Evolutionary conservation across 352 stramenopile species (phyloP).

Genomic region (Phytopythium ostracodes): DNA sequence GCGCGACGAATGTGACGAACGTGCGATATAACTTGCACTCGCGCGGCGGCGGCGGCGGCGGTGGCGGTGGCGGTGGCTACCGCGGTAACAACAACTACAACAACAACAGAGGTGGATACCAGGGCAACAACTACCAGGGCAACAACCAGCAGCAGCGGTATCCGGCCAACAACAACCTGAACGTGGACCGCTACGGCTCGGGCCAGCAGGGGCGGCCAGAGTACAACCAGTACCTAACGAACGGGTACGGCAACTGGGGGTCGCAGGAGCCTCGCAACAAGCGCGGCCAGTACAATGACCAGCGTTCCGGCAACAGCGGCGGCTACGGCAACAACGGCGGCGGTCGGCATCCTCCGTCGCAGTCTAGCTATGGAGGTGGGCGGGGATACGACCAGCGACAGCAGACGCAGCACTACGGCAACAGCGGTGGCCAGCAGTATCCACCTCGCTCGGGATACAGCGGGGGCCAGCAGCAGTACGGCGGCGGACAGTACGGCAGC

Average conservation of each 20-base stretch:
- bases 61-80: conserved; percentile 25
- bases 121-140: conserved; percentile 23
- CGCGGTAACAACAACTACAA: conserved; percentile 23
- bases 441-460: conserved; percentile 1
- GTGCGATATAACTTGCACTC: conserved; percentile 50
- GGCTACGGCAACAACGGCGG: conserved; percentile 24
- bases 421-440: conserved; percentile 7
- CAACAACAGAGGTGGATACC: conserved; percentile 23
- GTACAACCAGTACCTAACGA: conserved; percentile 78
- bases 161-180: conserved; percentile 58
- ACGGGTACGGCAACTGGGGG: conserved; percentile 72
- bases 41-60: conserved; percentile 28
- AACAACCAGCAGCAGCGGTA: conserved; percentile 37
- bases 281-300: conserved; percentile 47
- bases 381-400: conserved; percentile 3
- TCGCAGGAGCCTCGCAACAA: conserved; percentile 80
- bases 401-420: conserved; percentile 18
- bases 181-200: conserved; percentile 49
- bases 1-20: conserved; percentile 44
- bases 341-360: conserved; percentile 12
- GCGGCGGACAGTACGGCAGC: conserved; percentile 9
- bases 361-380: conserved; percentile 12
- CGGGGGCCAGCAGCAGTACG: conserved; percentile 6
- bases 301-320: conserved; percentile 21
- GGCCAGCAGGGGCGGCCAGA: conserved; percentile 39